Evolutionary conservation across 2,329 filamentous ascomycete genomes (phyloP), one percentile per base, ranked within the genome.

Genomic region (Apiospora koreana): DNA sequence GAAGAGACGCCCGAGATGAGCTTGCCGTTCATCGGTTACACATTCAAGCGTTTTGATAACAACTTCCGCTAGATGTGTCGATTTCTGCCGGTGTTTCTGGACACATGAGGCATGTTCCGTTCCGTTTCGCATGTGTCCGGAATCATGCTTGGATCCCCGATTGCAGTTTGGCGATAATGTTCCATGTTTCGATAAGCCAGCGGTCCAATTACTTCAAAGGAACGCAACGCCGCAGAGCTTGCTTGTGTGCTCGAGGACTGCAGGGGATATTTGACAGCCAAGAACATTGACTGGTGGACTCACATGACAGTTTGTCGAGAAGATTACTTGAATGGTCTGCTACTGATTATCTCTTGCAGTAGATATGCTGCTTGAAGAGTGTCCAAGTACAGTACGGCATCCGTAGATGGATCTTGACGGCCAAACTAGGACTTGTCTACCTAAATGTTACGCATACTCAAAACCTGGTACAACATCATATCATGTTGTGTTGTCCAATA

Each of bases 11-110:
- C 95, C 3, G 95, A 97, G 83, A 95, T 98, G 90, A 97, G 93
- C 83, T 84, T 99, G 83, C 96, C 96, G 3, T 99, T 97, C 81
- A 96, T 97, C 77, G 94, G 94, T 45, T 97, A 97, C 82, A 97
- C 96, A 10, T 99, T 98, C 86, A 99, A 98, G 89, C 93, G 96
- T 72, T 99, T 99, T 76, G 89, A 92, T 81, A 90, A 90, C 83
- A 91, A 90, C 84, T 91, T 89, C 81, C 86, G 88, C 77, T 91
- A 80, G 83, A 72, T 69, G 67, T 70, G 58, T 68, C 76, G 45
- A 9, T 8, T 35, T 7, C 14, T 18, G 4, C 25, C 25, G 25
- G 25, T 50, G 48, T 14, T 18, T 12, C 46, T 31, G 25, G 25
- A 54, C 25, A 54, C 25, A 18, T 28, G 48, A 7, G 12, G 16